A percentile compares a stretch with the other conserved stretches of the same genome.
phyloP scores from a whole-genome alignment of 1,284 basidiomycete genomes.

The Trichosporon sp. region DNA sequence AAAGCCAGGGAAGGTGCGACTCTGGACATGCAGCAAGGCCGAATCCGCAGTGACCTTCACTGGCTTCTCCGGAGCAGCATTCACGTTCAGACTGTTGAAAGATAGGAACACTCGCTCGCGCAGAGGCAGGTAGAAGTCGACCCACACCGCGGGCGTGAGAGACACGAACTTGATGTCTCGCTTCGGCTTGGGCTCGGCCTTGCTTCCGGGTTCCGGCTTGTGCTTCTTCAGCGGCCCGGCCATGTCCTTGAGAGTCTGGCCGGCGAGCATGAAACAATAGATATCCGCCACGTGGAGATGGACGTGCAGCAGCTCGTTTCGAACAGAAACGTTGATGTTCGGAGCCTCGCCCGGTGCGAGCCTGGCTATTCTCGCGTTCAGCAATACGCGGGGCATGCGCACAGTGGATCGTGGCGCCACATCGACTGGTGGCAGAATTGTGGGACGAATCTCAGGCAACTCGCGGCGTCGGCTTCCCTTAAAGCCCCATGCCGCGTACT shows the following conservation, averaged over 20 bases:
- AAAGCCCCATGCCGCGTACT: constrained; percentile 38
- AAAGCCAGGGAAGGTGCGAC: constrained; percentile 41
- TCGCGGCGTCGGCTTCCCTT: constrained; percentile 4
- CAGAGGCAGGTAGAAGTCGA: constrained; percentile 42
- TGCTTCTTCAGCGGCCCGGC: constrained; percentile 10
- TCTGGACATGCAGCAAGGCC: constrained; percentile 50
- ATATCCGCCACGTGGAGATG: constrained; percentile 64
- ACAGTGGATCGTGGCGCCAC: constrained; percentile 44
- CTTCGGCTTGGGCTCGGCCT: neutral
- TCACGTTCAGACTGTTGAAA: constrained; percentile 24
- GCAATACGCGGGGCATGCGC: constrained; percentile 31
- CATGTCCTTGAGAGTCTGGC: constrained; percentile 46
- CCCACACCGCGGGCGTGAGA: constrained; percentile 27
- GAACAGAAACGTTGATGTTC: constrained; percentile 24
- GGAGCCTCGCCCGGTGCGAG: constrained; percentile 9
- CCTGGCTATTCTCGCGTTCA: constrained; percentile 29
- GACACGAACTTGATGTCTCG: constrained; percentile 34
- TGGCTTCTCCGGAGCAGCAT: constrained; percentile 18
- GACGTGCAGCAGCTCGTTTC: constrained; percentile 38
- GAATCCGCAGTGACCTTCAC: constrained; percentile 40
- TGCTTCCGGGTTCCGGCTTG: neutral
- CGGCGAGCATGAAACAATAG: constrained; percentile 66
- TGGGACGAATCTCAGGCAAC: neutral
- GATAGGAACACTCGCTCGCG: constrained; percentile 38
- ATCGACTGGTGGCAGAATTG: constrained; percentile 32